Evolutionary conservation across 805 yeast species (phyloP).

Genomic region (Saccharomycopsis javanensis): DNA sequence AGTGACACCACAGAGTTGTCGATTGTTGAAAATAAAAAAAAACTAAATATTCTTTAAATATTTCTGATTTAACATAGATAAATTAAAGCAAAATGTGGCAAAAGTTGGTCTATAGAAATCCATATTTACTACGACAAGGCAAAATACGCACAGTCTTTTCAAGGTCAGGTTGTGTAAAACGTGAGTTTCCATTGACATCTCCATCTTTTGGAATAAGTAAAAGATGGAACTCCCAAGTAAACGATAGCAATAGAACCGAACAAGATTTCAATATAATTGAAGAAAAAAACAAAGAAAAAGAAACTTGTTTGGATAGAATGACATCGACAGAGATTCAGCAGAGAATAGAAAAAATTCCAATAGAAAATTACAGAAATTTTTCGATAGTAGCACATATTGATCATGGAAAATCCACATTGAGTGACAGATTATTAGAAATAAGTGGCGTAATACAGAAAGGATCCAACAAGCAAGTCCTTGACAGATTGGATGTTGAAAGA

Average conservation of each 20-base stretch:
- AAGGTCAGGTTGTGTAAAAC: not conserved
- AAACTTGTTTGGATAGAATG: not conserved
- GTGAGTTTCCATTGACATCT: not conserved
- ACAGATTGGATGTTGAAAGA: slow-evolving; percentile 85
- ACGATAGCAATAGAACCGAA: not conserved
- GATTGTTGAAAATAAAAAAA: too few relatives aligned
- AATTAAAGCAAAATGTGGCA: not conserved
- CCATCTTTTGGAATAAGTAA: not conserved
- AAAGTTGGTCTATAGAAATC: not conserved
- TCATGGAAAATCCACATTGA: slow-evolving; percentile 78
- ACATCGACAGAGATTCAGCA: not conserved
- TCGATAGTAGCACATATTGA: slow-evolving; percentile 96
- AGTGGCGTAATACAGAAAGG: slow-evolving; percentile 84
- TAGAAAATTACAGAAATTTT: slow-evolving; percentile 76
- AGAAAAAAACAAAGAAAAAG: not conserved
- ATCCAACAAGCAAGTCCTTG: slow-evolving; percentile 73
- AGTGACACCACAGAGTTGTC: too few relatives aligned
- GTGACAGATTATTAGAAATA: slow-evolving; percentile 77
- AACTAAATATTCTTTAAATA: too few relatives aligned
- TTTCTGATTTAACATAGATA: too few relatives aligned
- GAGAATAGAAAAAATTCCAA: slow-evolving; percentile 46
- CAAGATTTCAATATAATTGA: not conserved
- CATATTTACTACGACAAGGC: not conserved
- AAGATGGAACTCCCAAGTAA: not conserved
- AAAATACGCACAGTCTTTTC: not conserved